Base-by-base conservation (phyloP, 1,284 basidiomycete species). In the Neotropicomus parvogracilis region DNA sequence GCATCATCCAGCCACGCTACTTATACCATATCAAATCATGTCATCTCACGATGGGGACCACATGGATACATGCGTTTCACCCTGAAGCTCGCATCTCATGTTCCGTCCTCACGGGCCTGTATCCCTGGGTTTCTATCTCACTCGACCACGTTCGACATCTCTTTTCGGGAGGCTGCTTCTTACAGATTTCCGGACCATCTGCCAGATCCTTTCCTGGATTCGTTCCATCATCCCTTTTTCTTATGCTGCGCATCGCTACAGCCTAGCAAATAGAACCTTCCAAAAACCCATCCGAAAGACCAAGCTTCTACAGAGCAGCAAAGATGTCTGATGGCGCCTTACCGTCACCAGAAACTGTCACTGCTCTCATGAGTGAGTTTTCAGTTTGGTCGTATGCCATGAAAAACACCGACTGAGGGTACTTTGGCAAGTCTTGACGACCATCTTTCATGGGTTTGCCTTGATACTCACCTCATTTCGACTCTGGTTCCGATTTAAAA, bases 401-500 rank as follows among this genome's bases (percentile, higher is more conserved):
- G 28, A 20, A 27, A 32, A 36, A 43, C 37, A 11, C 39, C n/a
- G 14, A 59, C 10, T 11, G n/a, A 39, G 5, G n/a, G 5, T 19
- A 11, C 39, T 40, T 32, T 17, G 5, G 11, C 27, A 26, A 64
- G 62, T 64, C 29, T 13, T 54, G 19, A 26, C 16, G 24, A 54
- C 59, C 7, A 26, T 59, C 32, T 44, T 64, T n/a, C 62, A 64
- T 28, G 50, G 8, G 5, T 34, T 53, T 0, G 62, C 55, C 12
- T 12, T 59, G 8, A 44, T 47, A 19, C 32, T 58, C 5, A 64
- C 62, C 20, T 49, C 47, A 1, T 61, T 64, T 41, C 62, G 65
- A 38, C 62, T 66, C 19, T 62, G 54, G 53, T 63, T 64, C 49
- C 58, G 65, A 28, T 47, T 51, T 24, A 43, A 48, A 24, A 53